These are phyloP conservation scores for Fusarium algeriense DNA, from an alignment of 2,329 filamentous ascomycete genomes.

Conservation along the genomic window DNA sequence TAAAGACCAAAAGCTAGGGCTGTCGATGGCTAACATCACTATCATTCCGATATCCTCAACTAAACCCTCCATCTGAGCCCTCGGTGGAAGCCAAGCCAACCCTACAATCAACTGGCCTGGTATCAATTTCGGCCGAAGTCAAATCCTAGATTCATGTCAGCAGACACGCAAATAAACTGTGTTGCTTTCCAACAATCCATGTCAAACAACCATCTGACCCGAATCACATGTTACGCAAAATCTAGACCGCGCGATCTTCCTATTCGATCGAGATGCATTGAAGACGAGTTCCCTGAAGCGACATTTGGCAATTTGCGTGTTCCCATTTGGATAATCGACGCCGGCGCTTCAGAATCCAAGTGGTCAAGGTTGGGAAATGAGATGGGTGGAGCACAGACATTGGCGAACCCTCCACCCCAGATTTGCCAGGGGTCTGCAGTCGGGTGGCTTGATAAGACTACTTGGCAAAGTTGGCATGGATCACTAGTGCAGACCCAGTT, in stretches of 20 bases:
- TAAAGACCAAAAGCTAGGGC: background rate
- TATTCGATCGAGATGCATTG: background rate
- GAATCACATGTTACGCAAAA: background rate
- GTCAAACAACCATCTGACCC: constrained; percentile 6
- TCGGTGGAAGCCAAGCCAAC: background rate
- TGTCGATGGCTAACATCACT: background rate
- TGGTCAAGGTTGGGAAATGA: constrained; percentile 40
- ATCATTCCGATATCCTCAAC: background rate
- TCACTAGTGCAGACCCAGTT: background rate
- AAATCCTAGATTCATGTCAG: background rate
- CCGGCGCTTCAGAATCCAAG: constrained; percentile 15
- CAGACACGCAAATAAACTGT: constrained; percentile 3
- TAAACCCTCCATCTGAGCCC: too few relatives aligned
- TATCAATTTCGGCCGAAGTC: background rate
- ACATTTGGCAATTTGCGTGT: constrained; percentile 29
- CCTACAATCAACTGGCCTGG: background rate
- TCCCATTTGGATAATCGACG: background rate
- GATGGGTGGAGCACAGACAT: constrained; percentile 9
- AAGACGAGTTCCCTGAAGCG: constrained; percentile 2
- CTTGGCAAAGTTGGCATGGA: constrained; percentile 3
- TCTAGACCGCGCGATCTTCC: background rate
- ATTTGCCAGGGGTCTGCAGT: constrained; percentile 28
- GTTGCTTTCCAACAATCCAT: background rate
- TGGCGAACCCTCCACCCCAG: constrained; percentile 33
- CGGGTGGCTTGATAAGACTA: constrained; percentile 19